A percentile compares a stretch with the other conserved stretches of the same genome.
These are phyloP conservation scores for Westerdykella aurantiaca DNA, from an alignment of 2,329 filamentous ascomycete genomes.

Conservation along the genomic window DNA sequence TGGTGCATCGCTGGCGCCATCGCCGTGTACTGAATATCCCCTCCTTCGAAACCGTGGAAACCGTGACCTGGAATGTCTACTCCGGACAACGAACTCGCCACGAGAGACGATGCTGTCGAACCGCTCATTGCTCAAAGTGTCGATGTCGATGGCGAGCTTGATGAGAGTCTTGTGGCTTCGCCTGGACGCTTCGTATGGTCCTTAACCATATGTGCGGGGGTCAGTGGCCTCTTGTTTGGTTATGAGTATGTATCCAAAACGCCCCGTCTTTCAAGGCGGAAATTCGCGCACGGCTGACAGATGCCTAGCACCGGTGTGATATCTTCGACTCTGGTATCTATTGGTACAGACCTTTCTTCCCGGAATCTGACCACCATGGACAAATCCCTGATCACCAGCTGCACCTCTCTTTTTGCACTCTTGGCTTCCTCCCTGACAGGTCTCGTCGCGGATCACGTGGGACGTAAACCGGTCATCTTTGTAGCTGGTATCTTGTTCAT, in stretches of 20 bases:
- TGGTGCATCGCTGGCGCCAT: too few species aligned
- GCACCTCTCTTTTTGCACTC: slow-evolving; percentile 53
- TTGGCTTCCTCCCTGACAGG: slow-evolving; percentile 52
- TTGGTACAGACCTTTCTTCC: slow-evolving; percentile 49
- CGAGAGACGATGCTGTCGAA: slow-evolving; percentile 22
- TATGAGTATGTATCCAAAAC: slow-evolving; percentile 47
- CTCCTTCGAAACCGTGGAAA: slow-evolving; percentile 15
- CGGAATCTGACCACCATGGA: slow-evolving; percentile 49
- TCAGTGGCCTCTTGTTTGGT: slow-evolving; percentile 56
- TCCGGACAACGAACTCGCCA: too few species aligned
- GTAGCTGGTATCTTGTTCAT: slow-evolving; percentile 59
- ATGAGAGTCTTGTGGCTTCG: slow-evolving; percentile 25
- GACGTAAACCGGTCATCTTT: slow-evolving; percentile 77
- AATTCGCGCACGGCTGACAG: not conserved
- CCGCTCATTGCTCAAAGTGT: slow-evolving; percentile 23
- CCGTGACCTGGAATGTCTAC: slow-evolving; percentile 14
- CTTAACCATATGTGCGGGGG: slow-evolving; percentile 52
- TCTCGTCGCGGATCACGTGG: slow-evolving; percentile 63
- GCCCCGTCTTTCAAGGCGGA: not conserved
- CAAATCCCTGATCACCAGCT: slow-evolving; percentile 54
- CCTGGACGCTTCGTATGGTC: slow-evolving; percentile 48
- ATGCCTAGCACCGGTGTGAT: slow-evolving; percentile 52
- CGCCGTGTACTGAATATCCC: too few species aligned
- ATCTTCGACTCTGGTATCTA: slow-evolving; percentile 54
- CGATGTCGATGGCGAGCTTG: slow-evolving; percentile 16